Evolutionary conservation across 1,139 yeast species (phyloP).

Genomic region (Candida sojae): DNA sequence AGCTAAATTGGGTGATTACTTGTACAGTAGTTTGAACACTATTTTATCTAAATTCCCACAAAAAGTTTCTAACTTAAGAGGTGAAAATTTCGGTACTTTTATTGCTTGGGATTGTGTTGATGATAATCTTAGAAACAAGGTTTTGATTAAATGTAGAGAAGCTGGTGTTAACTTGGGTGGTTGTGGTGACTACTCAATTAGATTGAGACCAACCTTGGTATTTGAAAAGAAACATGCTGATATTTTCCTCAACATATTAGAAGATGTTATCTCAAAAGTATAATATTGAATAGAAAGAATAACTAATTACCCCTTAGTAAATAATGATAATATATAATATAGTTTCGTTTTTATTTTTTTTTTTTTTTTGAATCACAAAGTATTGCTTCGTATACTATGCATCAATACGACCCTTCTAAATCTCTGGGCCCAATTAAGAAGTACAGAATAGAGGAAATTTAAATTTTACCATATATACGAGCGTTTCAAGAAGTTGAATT

Average conservation of each 20-base stretch:
- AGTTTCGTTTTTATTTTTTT: no score
- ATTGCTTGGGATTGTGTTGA: slow-evolving; percentile 71
- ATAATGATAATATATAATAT: no score
- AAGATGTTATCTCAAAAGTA: slow-evolving; percentile 25
- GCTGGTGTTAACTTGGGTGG: slow-evolving; percentile 74
- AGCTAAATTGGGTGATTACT: slow-evolving; percentile 59
- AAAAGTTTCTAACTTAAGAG: slow-evolving; percentile 57
- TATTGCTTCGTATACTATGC: no score
- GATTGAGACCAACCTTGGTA: slow-evolving; percentile 71
- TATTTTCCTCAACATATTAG: slow-evolving; percentile 50
- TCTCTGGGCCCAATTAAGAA: no score
- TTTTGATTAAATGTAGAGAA: slow-evolving; percentile 50
- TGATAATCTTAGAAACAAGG: slow-evolving; percentile 48
- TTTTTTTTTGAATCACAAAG: no score
- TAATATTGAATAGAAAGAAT: neutral
- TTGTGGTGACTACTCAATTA: slow-evolving; percentile 63
- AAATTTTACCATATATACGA: no score
- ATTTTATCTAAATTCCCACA: slow-evolving; percentile 47
- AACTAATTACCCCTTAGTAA: neutral
- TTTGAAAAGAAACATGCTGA: slow-evolving; percentile 71
- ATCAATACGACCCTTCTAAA: no score
- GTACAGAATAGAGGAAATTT: no score
- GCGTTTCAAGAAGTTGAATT: no score
- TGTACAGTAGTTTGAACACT: slow-evolving; percentile 47
- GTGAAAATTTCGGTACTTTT: slow-evolving; percentile 68